phyloP scores from a whole-genome alignment of 2,329 filamentous ascomycete genomes.

The Stagonosporopsis chrysanthemi region DNA sequence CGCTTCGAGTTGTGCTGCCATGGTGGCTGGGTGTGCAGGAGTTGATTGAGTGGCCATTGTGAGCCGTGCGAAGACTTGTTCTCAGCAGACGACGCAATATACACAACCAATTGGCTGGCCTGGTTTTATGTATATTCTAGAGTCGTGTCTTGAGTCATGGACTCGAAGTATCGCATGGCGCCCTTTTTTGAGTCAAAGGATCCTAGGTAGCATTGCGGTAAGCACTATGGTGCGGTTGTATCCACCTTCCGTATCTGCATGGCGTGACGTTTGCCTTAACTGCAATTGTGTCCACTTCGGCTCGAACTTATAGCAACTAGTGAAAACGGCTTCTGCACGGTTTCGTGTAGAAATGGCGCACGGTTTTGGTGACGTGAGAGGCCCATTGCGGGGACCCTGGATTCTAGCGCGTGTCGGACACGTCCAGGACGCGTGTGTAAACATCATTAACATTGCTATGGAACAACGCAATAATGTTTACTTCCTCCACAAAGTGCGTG shows the following conservation, averaged over 20 bases:
- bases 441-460: slow-evolving; percentile 18
- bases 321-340: not conserved
- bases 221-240: not conserved
- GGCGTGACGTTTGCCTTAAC: not conserved
- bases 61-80: no score
- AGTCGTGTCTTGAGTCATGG: not conserved
- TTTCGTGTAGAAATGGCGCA: not conserved
- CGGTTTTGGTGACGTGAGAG: not conserved
- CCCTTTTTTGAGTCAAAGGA: not conserved
- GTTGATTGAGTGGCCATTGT: slow-evolving; percentile 30
- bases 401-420: slow-evolving; percentile 17
- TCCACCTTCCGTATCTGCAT: slow-evolving; percentile 17
- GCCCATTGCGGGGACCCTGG: not conserved
- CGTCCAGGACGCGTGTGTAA: slow-evolving; percentile 38
- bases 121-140: not conserved
- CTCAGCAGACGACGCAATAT: no score
- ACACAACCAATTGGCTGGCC: not conserved
- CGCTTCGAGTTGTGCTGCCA: slow-evolving; percentile 16
- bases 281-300: not conserved
- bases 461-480: slow-evolving; percentile 31
- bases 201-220: not conserved
- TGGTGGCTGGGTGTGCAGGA: slow-evolving; percentile 23
- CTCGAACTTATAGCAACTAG: not conserved
- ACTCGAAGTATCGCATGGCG: not conserved
- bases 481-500: slow-evolving; percentile 35